Conservation (phyloP, 2,329 filamentous ascomycete species). For the Aspergillus sp. region DNA sequence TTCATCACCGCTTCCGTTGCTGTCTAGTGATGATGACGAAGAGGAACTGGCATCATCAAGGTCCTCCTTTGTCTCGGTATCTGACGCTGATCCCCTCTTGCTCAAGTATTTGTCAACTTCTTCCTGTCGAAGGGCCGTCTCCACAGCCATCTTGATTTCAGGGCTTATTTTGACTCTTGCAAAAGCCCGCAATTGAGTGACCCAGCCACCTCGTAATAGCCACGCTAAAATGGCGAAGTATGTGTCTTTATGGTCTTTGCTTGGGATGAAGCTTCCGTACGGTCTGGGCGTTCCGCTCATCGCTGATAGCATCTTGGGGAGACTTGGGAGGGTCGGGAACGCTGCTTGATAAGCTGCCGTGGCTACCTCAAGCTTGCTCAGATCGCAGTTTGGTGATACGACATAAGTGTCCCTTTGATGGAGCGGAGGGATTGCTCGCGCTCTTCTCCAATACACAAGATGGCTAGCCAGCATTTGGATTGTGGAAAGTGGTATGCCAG, state of each 20-base stretch:
- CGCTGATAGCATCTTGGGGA: conserved; percentile 84
- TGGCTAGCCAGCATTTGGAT: conserved; percentile 88
- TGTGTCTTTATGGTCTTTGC: conserved; percentile 78
- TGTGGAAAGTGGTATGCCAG: conserved; percentile 72
- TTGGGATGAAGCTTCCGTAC: conserved; percentile 82
- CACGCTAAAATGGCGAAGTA: conserved; percentile 93
- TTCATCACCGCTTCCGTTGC: conserved; percentile 40
- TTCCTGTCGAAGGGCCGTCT: conserved; percentile 68
- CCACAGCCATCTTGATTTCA: conserved; percentile 79
- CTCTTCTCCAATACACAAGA: conserved; percentile 93
- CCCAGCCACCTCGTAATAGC: conserved; percentile 90
- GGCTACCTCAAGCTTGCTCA: conserved; percentile 68
- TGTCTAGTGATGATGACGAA: conserved; percentile 42
- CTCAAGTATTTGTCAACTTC: conserved; percentile 51
- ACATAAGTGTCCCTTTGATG: conserved; percentile 90
- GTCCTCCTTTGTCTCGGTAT: conserved; percentile 17
- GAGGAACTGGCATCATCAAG: conserved; percentile 36
- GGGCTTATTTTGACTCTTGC: conserved; percentile 83
- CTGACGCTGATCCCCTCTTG: conserved; percentile 27
- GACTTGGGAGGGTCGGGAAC: conserved; percentile 79
- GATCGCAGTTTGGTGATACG: conserved; percentile 84
- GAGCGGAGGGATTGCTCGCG: conserved; percentile 85
- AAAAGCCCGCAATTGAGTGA: conserved; percentile 88
- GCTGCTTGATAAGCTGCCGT: conserved; percentile 70
- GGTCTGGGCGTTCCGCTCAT: conserved; percentile 78